A percentile compares a stretch with the other conserved stretches of the same genome.
phyloP scores from a whole-genome alignment of 331 rosid species.

The Malus hybrid region DNA sequence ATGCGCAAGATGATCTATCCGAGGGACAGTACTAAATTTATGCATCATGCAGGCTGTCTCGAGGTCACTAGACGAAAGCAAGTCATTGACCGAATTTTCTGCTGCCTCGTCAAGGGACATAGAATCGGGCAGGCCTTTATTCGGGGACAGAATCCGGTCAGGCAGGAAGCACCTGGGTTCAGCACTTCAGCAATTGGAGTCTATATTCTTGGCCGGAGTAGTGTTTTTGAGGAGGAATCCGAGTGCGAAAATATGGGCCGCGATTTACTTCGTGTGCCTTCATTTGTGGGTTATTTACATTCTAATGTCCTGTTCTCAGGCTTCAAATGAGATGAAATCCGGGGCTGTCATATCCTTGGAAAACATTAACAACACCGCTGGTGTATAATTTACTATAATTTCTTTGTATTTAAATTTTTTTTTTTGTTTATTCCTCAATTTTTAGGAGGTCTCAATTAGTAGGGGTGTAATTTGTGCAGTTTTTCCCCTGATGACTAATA shows the following conservation, averaged over 20 bases:
- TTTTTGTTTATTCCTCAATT: background rate
- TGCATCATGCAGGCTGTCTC: slow-evolving; percentile 51
- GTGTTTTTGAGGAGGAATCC: slow-evolving; percentile 71
- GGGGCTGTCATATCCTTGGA: slow-evolving; percentile 86
- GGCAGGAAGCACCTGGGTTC: slow-evolving; percentile 80
- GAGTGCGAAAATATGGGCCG: slow-evolving; percentile 67
- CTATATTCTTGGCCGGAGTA: slow-evolving; percentile 64
- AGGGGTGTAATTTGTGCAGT: background rate
- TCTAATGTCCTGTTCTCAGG: slow-evolving; percentile 59
- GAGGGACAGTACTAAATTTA: background rate
- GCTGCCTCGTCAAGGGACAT: slow-evolving; percentile 51
- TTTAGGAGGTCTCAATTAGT: slow-evolving; percentile 24
- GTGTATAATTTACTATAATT: slow-evolving; percentile 13
- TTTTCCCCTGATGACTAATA: background rate
- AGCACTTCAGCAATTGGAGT: slow-evolving; percentile 65
- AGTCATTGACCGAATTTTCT: slow-evolving; percentile 23
- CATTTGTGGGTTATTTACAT: slow-evolving; percentile 91
- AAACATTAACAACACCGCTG: slow-evolving; percentile 66
- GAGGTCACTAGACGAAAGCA: slow-evolving; percentile 71
- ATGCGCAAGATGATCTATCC: background rate
- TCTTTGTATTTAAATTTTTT: no score
- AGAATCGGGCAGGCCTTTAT: slow-evolving; percentile 72
- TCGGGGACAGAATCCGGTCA: slow-evolving; percentile 57
- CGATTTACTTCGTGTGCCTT: slow-evolving; percentile 76
- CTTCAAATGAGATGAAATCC: slow-evolving; percentile 52